These are phyloP conservation scores for Cyclanthera cordifolia DNA, from an alignment of 306 rosid species.

Conservation along the genomic window DNA sequence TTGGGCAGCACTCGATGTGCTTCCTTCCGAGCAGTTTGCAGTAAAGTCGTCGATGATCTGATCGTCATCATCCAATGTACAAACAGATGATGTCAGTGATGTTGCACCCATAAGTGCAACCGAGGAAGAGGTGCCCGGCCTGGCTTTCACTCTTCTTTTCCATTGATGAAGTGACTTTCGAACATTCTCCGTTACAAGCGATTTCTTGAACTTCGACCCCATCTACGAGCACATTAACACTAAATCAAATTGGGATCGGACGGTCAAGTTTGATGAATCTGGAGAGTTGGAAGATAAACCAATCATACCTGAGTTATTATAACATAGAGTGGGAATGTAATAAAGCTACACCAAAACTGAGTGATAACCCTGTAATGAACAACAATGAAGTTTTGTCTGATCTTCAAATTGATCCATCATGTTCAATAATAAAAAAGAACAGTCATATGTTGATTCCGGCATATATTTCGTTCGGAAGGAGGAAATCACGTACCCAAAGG, in stretches of 20 bases:
- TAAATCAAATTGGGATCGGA: not conserved
- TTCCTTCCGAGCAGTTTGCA: conserved; percentile 31
- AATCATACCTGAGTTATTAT: conserved; percentile 63
- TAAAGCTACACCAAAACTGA: conserved; percentile 90
- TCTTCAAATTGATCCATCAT: not conserved
- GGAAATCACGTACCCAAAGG: conserved; percentile 49
- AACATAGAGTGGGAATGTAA: conserved; percentile 84
- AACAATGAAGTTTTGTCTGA: not conserved
- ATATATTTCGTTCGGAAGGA: not conserved
- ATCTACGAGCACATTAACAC: conserved; percentile 36
- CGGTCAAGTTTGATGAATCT: not conserved
- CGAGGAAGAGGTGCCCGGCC: conserved; percentile 22
- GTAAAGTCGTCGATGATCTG: not conserved
- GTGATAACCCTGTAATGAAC: conserved; percentile 42
- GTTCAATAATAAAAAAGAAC: not conserved
- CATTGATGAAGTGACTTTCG: conserved; percentile 60
- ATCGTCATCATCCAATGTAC: conserved; percentile 16
- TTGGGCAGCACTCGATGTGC: conserved; percentile 22
- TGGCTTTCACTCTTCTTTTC: conserved; percentile 60
- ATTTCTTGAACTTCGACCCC: conserved; percentile 70
- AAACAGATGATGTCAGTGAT: conserved; percentile 26
- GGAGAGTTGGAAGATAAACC: not conserved
- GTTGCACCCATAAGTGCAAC: conserved; percentile 18
- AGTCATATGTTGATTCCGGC: not conserved
- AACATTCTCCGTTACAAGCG: conserved; percentile 55